A percentile compares a stretch with the other conserved stretches of the same genome.
phyloP scores from a whole-genome alignment of 1,284 basidiomycete species.

The Mrakiaceae sp. region DNA sequence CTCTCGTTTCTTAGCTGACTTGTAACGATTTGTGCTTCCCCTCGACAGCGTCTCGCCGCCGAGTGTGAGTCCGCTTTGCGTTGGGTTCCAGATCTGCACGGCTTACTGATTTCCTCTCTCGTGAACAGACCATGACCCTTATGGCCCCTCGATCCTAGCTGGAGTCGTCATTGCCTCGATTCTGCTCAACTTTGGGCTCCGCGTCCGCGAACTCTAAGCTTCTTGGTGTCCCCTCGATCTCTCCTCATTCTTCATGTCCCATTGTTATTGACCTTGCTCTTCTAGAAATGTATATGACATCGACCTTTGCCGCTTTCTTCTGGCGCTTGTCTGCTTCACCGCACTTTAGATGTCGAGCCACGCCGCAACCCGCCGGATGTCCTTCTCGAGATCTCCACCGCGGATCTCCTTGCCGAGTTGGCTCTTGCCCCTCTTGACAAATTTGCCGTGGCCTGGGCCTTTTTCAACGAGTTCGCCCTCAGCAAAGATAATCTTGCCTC shows the following conservation, averaged over 20 bases:
- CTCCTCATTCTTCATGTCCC: neutral
- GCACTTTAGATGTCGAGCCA: neutral
- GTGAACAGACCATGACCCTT: constrained; percentile 4
- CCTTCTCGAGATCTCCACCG: neutral
- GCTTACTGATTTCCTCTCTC: too few relatives aligned
- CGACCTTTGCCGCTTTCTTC: too few relatives aligned
- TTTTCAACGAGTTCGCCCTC: neutral
- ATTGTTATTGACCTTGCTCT: neutral
- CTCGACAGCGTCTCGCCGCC: constrained; percentile 5
- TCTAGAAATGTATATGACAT: too few relatives aligned
- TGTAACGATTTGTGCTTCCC: neutral
- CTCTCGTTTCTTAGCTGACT: neutral
- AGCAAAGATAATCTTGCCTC: neutral
- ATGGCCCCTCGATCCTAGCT: constrained; percentile 13
- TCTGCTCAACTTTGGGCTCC: constrained; percentile 13
- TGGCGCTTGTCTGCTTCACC: too few relatives aligned
- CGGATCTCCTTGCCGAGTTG: neutral
- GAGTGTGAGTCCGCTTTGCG: neutral
- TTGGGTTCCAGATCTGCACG: too few relatives aligned
- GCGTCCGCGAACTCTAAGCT: constrained; percentile 2
- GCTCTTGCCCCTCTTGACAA: neutral
- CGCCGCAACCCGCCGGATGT: neutral
- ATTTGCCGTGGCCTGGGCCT: neutral
- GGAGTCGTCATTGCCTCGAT: constrained; percentile 6
- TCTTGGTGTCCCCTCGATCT: neutral